Evolutionary conservation across 441 rosid genomes (phyloP).

Genomic region (Syzygium malaccense): DNA sequence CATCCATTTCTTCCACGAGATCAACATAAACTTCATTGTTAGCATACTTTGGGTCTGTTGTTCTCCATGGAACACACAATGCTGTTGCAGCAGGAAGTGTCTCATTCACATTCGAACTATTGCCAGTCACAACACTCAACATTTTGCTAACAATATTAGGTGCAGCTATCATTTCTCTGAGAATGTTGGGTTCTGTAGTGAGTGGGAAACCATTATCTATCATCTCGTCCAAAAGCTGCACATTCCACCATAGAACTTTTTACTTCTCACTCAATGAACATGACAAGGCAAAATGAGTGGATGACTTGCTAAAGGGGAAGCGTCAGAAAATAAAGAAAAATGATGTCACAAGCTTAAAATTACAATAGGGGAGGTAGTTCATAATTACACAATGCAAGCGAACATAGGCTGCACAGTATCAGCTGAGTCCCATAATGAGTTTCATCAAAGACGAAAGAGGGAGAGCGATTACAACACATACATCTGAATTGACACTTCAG

Average conservation of each 20-base stretch:
- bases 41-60: constrained; percentile 76
- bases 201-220: constrained; percentile 98
- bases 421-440: not conserved
- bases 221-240: constrained; percentile 98
- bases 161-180: constrained; percentile 95
- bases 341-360: not conserved
- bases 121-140: constrained; percentile 93
- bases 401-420: not conserved
- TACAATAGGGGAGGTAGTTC: not conserved
- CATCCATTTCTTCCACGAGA: constrained; percentile 95
- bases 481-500: not conserved
- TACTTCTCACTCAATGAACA: not conserved
- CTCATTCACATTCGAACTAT: constrained; percentile 70
- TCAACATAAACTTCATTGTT: constrained; percentile 89
- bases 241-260: not conserved
- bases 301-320: not conserved
- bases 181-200: constrained; percentile 85
- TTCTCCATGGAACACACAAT: constrained; percentile 94
- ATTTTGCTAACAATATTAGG: constrained; percentile 87
- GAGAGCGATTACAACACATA: not conserved
- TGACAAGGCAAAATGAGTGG: not conserved
- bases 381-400: not conserved
- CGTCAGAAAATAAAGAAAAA: not conserved
- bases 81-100: constrained; percentile 83
- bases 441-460: not conserved